A percentile compares a stretch with the other conserved stretches of the same genome.
Conservation (phyloP, 2,329 filamentous ascomycete species). For the Juglanconis sp. region DNA sequence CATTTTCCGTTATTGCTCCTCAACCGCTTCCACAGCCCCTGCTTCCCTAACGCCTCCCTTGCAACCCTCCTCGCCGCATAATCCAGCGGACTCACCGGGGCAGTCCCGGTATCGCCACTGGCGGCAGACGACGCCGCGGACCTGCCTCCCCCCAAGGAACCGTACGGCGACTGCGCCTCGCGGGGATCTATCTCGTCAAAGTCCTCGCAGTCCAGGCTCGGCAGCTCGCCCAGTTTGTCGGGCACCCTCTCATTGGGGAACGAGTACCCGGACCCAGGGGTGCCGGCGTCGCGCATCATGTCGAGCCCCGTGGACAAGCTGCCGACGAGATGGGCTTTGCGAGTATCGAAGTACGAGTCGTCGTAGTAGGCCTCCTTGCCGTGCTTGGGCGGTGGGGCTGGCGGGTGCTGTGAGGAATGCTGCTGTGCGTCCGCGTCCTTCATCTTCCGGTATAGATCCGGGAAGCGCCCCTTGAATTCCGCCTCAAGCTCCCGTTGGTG, state of each 20-base stretch:
- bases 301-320: constrained; percentile 30
- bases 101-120: constrained; percentile 3
- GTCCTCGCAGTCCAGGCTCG: constrained; percentile 22
- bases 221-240: constrained; percentile 17
- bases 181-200: constrained; percentile 40
- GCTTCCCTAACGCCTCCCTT: constrained; percentile 10
- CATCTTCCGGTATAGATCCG: constrained; percentile 44
- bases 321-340: constrained; percentile 28
- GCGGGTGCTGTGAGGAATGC: constrained; percentile 4
- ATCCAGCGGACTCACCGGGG: constrained; percentile 41
- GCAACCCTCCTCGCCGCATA: constrained; percentile 1
- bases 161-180: constrained; percentile 45
- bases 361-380: constrained; percentile 8
- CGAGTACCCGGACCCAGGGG: constrained; percentile 6
- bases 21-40: constrained; percentile 26
- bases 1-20: constrained; percentile 21
- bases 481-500: constrained; percentile 48
- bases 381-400: constrained; percentile 8
- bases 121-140: neutral
- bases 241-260: constrained; percentile 10
- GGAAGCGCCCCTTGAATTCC: constrained; percentile 45
- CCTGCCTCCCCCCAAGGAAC: constrained; percentile 33
- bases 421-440: constrained; percentile 31
- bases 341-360: constrained; percentile 21
- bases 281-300: constrained; percentile 29